Evolutionary conservation across 257 asterid species (phyloP).

Genomic region (Ilex asprella): DNA sequence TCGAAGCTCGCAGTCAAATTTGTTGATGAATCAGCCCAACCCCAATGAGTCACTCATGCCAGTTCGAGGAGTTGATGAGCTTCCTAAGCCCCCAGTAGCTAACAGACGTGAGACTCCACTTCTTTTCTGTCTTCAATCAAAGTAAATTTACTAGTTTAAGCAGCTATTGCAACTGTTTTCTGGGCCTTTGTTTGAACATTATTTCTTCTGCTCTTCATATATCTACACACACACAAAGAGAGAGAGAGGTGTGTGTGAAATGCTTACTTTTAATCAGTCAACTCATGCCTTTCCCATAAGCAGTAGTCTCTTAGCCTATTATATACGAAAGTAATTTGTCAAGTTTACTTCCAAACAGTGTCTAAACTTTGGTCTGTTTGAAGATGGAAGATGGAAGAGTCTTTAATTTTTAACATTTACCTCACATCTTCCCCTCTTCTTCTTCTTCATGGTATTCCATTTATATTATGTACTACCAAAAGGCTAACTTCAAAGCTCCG

Average conservation of each 20-base stretch:
- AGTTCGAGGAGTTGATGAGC: slow-evolving; percentile 75
- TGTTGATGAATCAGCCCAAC: slow-evolving; percentile 65
- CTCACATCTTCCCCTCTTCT: slow-evolving; percentile 13
- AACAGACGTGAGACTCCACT: slow-evolving; percentile 68
- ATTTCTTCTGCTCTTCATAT: too few relatives aligned
- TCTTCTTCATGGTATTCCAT: slow-evolving; percentile 21
- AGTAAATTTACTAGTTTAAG: too few relatives aligned
- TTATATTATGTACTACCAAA: slow-evolving; percentile 11
- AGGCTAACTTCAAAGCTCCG: slow-evolving; percentile 16
- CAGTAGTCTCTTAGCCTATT: slow-evolving; percentile 32
- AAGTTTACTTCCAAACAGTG: slow-evolving; percentile 37
- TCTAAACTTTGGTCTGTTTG: slow-evolving; percentile 7
- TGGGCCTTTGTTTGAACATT: too few relatives aligned
- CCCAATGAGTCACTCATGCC: slow-evolving; percentile 62
- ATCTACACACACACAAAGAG: too few relatives aligned
- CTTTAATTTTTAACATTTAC: slow-evolving; percentile 20
- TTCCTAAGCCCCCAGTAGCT: slow-evolving; percentile 86
- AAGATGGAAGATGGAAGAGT: slow-evolving; percentile 5
- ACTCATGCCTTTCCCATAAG: slow-evolving; percentile 29
- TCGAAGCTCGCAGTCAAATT: slow-evolving; percentile 59
- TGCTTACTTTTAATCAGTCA: slow-evolving; percentile 22
- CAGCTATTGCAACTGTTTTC: too few relatives aligned
- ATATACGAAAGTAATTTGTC: slow-evolving; percentile 12
- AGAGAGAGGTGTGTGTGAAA: slow-evolving; percentile 5
- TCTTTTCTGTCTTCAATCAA: slow-evolving; percentile 12